Conservation (phyloP, 805 yeast genomes). For the Hanseniaspora meyeri region DNA sequence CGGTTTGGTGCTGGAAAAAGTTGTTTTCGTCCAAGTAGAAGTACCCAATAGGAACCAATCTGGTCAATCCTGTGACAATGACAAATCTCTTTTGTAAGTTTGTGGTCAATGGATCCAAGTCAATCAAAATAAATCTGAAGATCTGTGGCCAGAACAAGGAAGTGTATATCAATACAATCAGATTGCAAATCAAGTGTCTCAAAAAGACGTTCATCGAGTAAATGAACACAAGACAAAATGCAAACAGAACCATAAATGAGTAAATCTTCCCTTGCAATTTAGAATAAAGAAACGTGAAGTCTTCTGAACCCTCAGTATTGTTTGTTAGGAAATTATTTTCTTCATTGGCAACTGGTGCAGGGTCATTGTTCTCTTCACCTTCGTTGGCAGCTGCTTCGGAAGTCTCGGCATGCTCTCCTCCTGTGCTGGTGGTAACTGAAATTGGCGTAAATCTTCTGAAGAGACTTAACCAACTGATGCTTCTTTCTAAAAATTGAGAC, state of each 20-base stretch:
- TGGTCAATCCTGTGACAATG: slow-evolving; percentile 1
- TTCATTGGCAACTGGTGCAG: not conserved
- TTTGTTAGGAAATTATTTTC: not conserved
- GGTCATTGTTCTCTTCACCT: not conserved
- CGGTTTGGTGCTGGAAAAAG: slow-evolving; percentile 60
- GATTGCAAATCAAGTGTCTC: not conserved
- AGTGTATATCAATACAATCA: not conserved
- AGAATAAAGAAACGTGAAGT: not conserved
- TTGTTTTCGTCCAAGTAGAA: slow-evolving; percentile 41
- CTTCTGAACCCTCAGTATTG: slow-evolving; percentile 6
- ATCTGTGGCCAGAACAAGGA: slow-evolving; percentile 10
- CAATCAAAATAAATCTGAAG: slow-evolving; percentile 8
- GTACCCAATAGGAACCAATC: slow-evolving; percentile 47
- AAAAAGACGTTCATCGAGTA: not conserved
- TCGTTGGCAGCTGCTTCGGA: not conserved
- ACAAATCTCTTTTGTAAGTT: not conserved
- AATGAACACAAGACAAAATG: not conserved
- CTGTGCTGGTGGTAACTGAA: not conserved
- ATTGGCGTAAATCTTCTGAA: not conserved
- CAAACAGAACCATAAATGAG: slow-evolving; percentile 2
- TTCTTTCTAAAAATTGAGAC: slow-evolving; percentile 12
- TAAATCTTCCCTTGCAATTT: slow-evolving; percentile 1
- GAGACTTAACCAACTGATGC: slow-evolving; percentile 1
- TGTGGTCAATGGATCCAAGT: not conserved
- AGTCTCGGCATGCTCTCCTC: not conserved